A percentile compares a stretch with the other conserved stretches of the same genome.
Evolutionary conservation across 768 basidiomycete genomes (phyloP).

Genomic region (Hygrophoropsis aurantiaca): DNA sequence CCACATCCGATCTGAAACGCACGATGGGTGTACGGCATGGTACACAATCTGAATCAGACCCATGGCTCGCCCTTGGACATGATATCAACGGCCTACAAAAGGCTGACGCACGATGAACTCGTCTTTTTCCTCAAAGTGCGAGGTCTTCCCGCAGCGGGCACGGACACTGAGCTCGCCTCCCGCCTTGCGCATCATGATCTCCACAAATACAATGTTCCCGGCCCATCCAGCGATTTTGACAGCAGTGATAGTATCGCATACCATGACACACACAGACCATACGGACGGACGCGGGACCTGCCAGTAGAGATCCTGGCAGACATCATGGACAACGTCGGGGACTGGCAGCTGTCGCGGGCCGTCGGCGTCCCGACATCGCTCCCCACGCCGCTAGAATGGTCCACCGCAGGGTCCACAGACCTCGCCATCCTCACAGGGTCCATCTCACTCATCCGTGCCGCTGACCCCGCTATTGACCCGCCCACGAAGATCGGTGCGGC

Average conservation of each 20-base stretch:
- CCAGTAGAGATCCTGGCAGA: constrained; percentile 76
- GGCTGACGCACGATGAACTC: constrained; percentile 65
- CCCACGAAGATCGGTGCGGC: constrained; percentile 72
- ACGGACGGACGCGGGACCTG: constrained; percentile 53
- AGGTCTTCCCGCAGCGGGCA: constrained; percentile 64
- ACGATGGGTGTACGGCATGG: too few relatives aligned
- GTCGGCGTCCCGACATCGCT: constrained; percentile 74
- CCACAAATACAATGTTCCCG: constrained; percentile 63
- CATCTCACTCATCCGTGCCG: constrained; percentile 58
- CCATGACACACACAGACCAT: too few relatives aligned
- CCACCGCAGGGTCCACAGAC: constrained; percentile 66
- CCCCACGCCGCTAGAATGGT: constrained; percentile 68
- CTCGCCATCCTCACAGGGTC: constrained; percentile 68
- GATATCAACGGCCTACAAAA: constrained; percentile 69
- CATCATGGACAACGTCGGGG: constrained; percentile 75
- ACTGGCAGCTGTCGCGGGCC: constrained; percentile 83
- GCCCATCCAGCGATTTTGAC: constrained; percentile 28
- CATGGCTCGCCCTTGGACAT: constrained; percentile 34
- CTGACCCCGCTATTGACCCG: constrained; percentile 52
- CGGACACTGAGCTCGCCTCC: constrained; percentile 62
- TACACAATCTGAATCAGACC: constrained; percentile 14
- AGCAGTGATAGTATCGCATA: constrained; percentile 14
- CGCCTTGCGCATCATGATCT: constrained; percentile 76
- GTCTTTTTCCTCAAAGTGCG: constrained; percentile 74
- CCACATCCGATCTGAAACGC: too few relatives aligned